Percentiles rank a stretch among this genome's conserved stretches.
Evolutionary conservation across 2,329 filamentous ascomycete genomes (phyloP).

Genomic region (Verticillium klebahnii): DNA sequence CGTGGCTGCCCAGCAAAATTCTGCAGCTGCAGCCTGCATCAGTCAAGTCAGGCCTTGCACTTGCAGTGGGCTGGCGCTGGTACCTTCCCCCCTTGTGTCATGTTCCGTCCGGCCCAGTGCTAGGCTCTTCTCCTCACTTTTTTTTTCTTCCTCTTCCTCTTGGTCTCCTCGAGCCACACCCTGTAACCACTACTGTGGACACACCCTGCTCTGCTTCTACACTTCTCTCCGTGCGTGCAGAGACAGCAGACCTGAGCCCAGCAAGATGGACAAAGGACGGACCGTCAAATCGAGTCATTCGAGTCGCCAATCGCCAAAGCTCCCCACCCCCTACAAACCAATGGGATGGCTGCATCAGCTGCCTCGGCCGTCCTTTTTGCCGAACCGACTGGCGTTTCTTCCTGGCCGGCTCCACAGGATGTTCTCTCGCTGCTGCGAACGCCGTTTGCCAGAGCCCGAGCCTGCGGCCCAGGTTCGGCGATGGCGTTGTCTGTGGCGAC

Average conservation of each 20-base stretch:
- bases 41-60: neutral
- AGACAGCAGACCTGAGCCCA: neutral
- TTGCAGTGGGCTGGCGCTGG: neutral
- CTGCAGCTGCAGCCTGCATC: neutral
- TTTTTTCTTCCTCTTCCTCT: neutral
- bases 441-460: neutral
- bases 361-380: neutral
- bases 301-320: neutral
- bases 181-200: neutral
- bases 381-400: neutral
- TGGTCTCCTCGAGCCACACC: neutral
- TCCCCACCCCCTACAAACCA: neutral
- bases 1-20: neutral
- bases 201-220: neutral
- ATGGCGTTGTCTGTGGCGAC: neutral
- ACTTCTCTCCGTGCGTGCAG: neutral
- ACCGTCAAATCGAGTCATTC: neutral
- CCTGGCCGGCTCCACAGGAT: neutral
- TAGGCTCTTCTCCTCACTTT: neutral
- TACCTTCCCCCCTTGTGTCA: conserved; percentile 1
- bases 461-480: neutral
- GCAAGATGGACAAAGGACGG: neutral
- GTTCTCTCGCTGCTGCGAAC: neutral
- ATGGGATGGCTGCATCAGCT: neutral
- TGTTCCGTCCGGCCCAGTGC: neutral